Conservation (phyloP, 176 grass and related monocot genomes). For the Aegilops bicornis region DNA sequence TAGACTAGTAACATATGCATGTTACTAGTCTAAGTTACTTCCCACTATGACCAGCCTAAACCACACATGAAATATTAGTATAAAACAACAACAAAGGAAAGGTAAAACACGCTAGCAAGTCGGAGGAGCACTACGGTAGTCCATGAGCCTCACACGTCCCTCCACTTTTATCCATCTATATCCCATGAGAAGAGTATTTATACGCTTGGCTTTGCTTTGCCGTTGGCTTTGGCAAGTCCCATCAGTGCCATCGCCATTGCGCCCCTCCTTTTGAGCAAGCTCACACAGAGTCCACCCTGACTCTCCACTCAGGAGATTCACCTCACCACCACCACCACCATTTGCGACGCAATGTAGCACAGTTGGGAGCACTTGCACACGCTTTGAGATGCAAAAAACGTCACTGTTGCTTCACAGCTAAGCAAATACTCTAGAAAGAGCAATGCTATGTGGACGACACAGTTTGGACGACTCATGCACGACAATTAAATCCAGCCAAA, state of each 20-base stretch:
- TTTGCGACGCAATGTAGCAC: neutral
- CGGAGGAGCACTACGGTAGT: slow-evolving; percentile 4
- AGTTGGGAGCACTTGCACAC: neutral
- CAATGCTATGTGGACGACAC: no score
- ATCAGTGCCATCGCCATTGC: slow-evolving; percentile 35
- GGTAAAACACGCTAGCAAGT: neutral
- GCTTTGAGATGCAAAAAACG: slow-evolving; percentile 27
- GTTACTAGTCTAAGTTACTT: no score
- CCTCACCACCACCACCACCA: neutral
- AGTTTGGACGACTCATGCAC: no score
- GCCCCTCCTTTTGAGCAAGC: slow-evolving; percentile 18
- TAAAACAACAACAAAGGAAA: neutral
- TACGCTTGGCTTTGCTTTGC: slow-evolving; percentile 9
- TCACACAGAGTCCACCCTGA: slow-evolving; percentile 34
- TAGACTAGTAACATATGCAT: no score
- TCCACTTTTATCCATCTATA: slow-evolving; percentile 19
- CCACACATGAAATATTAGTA: neutral
- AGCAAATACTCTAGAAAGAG: slow-evolving; percentile 23
- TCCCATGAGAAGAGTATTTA: slow-evolving; percentile 35
- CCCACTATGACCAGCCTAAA: neutral
- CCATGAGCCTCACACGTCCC: neutral
- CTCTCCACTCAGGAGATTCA: slow-evolving; percentile 60
- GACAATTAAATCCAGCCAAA: no score
- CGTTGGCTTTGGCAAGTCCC: slow-evolving; percentile 25
- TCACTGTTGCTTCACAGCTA: slow-evolving; percentile 53